A percentile compares a stretch with the other conserved stretches of the same genome.
Conservation (phyloP, 192 early-diverging fungal species). For the Umbelopsis sp. region DNA sequence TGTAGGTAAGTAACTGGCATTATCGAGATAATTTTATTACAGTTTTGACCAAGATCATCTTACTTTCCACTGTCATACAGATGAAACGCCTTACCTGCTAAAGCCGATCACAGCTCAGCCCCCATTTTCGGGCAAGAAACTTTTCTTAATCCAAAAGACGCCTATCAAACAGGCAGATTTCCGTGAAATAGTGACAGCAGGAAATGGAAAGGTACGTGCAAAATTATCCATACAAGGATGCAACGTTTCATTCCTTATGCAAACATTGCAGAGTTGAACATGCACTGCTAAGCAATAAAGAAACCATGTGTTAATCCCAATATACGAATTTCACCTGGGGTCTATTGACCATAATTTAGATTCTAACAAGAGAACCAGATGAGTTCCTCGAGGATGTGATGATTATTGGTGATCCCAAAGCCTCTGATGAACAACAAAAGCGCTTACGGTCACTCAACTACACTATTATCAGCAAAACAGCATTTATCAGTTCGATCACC, state of each 20-base stretch:
- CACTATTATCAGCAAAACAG: not conserved
- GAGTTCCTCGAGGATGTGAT: not conserved
- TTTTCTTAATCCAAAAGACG: not conserved
- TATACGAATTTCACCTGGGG: no score
- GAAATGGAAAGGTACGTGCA: not conserved
- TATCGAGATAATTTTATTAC: not conserved
- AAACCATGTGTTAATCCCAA: not conserved
- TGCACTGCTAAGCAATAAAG: not conserved
- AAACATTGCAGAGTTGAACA: not conserved
- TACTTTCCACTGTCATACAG: slow-evolving; percentile 12
- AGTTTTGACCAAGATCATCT: not conserved
- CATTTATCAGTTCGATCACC: not conserved
- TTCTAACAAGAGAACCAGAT: slow-evolving; percentile 3
- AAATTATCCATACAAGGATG: not conserved
- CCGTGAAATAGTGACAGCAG: slow-evolving; percentile 9
- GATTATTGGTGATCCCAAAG: not conserved
- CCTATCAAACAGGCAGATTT: slow-evolving; percentile 3
- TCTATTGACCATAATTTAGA: not conserved
- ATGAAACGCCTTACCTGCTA: slow-evolving; percentile 18
- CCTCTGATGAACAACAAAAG: not conserved
- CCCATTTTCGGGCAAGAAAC: not conserved
- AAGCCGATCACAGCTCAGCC: not conserved
- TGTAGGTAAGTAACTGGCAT: slow-evolving; percentile 11
- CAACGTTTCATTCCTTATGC: not conserved
- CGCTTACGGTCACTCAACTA: not conserved